phyloP scores from a whole-genome alignment of 2,329 filamentous ascomycete genomes.

The Cadophora sp. region DNA sequence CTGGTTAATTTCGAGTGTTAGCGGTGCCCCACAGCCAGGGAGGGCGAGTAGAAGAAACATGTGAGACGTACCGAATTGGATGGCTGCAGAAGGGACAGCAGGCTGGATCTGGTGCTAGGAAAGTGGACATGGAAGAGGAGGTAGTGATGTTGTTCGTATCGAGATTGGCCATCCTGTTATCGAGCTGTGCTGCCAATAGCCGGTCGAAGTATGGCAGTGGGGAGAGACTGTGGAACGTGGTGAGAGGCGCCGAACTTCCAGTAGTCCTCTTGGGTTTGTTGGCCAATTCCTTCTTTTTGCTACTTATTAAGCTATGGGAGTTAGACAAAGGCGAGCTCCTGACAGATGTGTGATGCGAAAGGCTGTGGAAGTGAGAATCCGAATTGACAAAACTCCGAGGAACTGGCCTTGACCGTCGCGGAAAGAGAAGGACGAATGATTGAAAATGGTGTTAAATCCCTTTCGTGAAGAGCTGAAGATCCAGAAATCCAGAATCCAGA shows the following conservation, averaged over 20 bases:
- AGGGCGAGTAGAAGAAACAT: background rate
- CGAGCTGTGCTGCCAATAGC: background rate
- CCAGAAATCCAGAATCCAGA: background rate
- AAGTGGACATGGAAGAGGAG: too few relatives aligned
- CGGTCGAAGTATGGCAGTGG: background rate
- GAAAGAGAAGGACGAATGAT: constrained; percentile 1
- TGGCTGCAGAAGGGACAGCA: constrained; percentile 4
- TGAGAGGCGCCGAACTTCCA: background rate
- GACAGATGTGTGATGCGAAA: background rate
- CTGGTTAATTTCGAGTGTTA: constrained; percentile 16
- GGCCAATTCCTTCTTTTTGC: background rate
- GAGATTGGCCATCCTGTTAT: background rate
- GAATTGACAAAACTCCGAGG: too few relatives aligned
- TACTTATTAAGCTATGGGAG: too few relatives aligned
- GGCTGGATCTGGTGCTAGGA: background rate
- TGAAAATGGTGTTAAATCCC: background rate
- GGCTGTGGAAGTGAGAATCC: background rate
- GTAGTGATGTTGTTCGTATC: background rate
- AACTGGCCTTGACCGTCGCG: background rate
- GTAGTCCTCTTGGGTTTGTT: background rate
- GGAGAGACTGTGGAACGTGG: background rate
- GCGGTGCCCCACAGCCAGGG: background rate
- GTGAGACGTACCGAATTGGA: background rate
- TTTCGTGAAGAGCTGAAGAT: background rate
- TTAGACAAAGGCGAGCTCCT: background rate